phyloP scores from a whole-genome alignment of 2,329 filamentous ascomycete genomes.

The Nigrograna mackinnonii region DNA sequence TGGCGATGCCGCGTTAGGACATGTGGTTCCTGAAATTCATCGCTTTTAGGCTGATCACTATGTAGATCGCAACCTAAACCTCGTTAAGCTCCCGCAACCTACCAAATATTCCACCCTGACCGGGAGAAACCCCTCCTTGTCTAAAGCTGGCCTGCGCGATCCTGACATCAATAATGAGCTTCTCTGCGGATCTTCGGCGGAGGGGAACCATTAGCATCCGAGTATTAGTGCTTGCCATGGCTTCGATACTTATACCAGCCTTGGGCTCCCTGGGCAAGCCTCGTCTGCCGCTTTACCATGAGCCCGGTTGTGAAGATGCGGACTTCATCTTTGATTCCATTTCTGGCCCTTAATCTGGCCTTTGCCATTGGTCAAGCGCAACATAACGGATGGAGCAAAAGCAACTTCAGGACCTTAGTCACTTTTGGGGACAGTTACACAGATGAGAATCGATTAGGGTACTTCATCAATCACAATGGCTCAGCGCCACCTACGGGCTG shows the following conservation, averaged over 20 bases:
- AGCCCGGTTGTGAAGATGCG: constrained; percentile 21
- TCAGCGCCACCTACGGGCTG: constrained; percentile 66
- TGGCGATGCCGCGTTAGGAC: too few relatives aligned
- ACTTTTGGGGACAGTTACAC: constrained; percentile 79
- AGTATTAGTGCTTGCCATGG: constrained; percentile 3
- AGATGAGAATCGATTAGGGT: constrained; percentile 69
- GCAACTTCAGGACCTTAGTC: constrained; percentile 64
- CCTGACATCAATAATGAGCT: constrained; percentile 14
- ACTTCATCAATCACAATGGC: constrained; percentile 62
- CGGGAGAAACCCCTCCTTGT: constrained; percentile 11
- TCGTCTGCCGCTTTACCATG: constrained; percentile 11
- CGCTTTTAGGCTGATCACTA: constrained; percentile 31
- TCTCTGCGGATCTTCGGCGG: constrained; percentile 13
- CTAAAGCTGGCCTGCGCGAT: constrained; percentile 11
- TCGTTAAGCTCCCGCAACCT: constrained; percentile 14
- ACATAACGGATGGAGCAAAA: constrained; percentile 39
- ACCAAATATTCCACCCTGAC: constrained; percentile 5
- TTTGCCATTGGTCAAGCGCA: constrained; percentile 18
- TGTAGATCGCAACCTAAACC: constrained; percentile 10
- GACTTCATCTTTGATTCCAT: constrained; percentile 17
- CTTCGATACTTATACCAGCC: constrained; percentile 14
- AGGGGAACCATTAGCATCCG: constrained; percentile 9
- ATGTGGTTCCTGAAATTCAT: constrained; percentile 3
- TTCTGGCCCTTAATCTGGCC: constrained; percentile 23
- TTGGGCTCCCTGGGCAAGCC: constrained; percentile 4